A percentile compares a stretch with the other conserved stretches of the same genome.
Conservation (phyloP, 768 basidiomycete species). For the Termitomyces eurrhizus region DNA sequence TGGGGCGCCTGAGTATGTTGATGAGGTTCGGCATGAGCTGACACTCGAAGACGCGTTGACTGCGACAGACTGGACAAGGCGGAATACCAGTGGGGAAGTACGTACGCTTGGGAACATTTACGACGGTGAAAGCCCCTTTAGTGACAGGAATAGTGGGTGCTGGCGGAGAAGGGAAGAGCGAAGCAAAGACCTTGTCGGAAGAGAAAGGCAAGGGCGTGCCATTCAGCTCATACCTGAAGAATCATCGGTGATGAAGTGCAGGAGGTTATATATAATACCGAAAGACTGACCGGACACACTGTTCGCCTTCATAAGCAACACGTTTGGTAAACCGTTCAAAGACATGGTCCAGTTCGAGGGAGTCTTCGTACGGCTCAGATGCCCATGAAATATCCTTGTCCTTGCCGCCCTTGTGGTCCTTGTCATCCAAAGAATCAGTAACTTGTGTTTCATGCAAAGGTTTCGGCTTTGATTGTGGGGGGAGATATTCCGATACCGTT, state of each 20-base stretch:
- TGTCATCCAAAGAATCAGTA: constrained; percentile 33
- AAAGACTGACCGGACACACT: constrained; percentile 76
- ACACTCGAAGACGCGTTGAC: constrained; percentile 79
- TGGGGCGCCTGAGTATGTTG: constrained; percentile 52
- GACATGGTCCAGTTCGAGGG: constrained; percentile 72
- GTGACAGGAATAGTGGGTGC: constrained; percentile 50
- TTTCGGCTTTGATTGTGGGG: constrained; percentile 49
- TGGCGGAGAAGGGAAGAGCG: constrained; percentile 64
- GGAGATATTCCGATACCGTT: constrained; percentile 69
- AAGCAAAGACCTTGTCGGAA: constrained; percentile 67
- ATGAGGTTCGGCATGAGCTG: constrained; percentile 96
- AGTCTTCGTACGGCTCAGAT: constrained; percentile 78
- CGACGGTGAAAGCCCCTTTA: constrained; percentile 57
- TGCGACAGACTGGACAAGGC: constrained; percentile 62
- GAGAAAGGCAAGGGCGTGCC: constrained; percentile 84
- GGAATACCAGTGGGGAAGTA: constrained; percentile 58
- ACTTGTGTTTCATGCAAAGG: constrained; percentile 40
- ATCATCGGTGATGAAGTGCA: constrained; percentile 4
- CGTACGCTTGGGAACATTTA: constrained; percentile 39
- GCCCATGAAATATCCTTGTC: constrained; percentile 56
- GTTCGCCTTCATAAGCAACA: constrained; percentile 66
- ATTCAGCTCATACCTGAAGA: constrained; percentile 76
- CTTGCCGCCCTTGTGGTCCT: constrained; percentile 33
- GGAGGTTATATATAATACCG: background rate
- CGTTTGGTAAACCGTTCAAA: constrained; percentile 84